phyloP scores from a whole-genome alignment of 805 yeast species.

The Yamadazyma tumulicola region DNA sequence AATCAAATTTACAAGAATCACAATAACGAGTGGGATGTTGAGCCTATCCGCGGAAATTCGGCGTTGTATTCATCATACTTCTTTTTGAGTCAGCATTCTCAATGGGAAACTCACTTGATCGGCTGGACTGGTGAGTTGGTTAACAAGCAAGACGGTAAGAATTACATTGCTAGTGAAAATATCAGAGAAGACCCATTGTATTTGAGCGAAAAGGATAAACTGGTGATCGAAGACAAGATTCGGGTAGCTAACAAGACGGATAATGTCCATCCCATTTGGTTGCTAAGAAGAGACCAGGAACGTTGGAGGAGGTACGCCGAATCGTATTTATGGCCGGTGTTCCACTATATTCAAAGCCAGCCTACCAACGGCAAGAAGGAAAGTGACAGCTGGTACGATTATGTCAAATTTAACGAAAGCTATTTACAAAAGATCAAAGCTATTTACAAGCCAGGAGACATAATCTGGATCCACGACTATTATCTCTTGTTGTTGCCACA shows the following conservation, averaged over 20 bases:
- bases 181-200: constrained; percentile 60
- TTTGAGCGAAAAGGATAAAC: constrained; percentile 53
- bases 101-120: constrained; percentile 84
- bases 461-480: constrained; percentile 91
- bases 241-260: constrained; percentile 44
- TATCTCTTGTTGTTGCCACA: constrained; percentile 80
- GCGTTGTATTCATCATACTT: constrained; percentile 77
- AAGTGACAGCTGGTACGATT: constrained; percentile 77
- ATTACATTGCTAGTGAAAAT: constrained; percentile 20
- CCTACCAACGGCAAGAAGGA: constrained; percentile 68
- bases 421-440: constrained; percentile 74
- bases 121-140: constrained; percentile 95
- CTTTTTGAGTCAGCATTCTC: constrained; percentile 58
- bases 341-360: constrained; percentile 86
- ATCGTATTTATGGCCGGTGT: constrained; percentile 86
- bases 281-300: constrained; percentile 70
- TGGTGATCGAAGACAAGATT: constrained; percentile 45
- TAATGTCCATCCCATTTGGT: constrained; percentile 83
- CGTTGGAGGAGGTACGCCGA: constrained; percentile 92
- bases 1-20: constrained; percentile 44
- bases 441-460: constrained; percentile 81
- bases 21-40: constrained; percentile 52
- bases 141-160: constrained; percentile 22
- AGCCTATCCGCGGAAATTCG: constrained; percentile 73
- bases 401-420: constrained; percentile 86